These are phyloP conservation scores for Termitomyces sp. DNA, from an alignment of 768 basidiomycete species.

Conservation along the genomic window DNA sequence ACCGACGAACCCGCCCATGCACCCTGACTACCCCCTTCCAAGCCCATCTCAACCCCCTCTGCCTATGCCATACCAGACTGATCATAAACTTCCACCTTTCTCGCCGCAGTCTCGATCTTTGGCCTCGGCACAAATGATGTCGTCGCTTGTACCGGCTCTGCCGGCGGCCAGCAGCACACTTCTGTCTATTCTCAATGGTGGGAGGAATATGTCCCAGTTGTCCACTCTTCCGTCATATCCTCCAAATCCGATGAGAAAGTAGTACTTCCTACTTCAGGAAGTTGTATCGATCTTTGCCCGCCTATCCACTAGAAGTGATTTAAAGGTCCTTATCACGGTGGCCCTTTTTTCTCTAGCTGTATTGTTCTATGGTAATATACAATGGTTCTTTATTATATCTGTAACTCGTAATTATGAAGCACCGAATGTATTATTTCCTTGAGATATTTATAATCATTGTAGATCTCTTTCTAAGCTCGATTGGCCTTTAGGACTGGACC, in stretches of 20 bases:
- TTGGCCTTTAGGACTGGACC: too few species aligned
- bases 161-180: slow-evolving; percentile 9
- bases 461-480: too few species aligned
- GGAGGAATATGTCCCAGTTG: slow-evolving; percentile 6
- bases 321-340: not conserved
- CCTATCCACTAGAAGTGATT: not conserved
- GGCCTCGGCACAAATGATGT: not conserved
- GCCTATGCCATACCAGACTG: not conserved
- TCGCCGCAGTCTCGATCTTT: not conserved
- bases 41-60: not conserved
- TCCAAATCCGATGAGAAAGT: not conserved
- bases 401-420: not conserved
- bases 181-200: slow-evolving; percentile 14
- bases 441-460: not conserved
- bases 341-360: not conserved
- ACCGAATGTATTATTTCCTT: not conserved
- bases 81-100: not conserved
- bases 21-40: not conserved
- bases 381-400: not conserved
- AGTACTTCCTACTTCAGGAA: not conserved
- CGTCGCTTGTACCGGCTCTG: slow-evolving; percentile 1
- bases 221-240: slow-evolving; percentile 2
- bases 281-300: too few species aligned
- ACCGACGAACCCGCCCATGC: not conserved
- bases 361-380: not conserved